phyloP scores from a whole-genome alignment of 2,329 filamentous ascomycete genomes.

The Ophiostoma tasmaniense region DNA sequence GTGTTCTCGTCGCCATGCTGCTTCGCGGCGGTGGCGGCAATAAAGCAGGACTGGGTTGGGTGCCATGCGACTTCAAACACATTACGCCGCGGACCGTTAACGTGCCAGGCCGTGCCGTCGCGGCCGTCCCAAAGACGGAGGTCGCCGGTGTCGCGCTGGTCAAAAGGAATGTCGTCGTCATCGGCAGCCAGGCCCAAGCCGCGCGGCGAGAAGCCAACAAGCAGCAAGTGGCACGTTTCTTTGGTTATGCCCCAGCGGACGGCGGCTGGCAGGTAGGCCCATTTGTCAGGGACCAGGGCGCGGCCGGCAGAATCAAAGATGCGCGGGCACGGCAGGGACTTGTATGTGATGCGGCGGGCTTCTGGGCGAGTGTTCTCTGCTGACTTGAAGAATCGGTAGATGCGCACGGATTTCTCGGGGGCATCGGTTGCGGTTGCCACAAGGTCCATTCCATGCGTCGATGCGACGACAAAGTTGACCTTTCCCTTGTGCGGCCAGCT shows the following conservation, averaged over 20 bases:
- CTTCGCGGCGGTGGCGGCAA: slow-evolving; percentile 49
- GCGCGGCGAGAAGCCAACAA: slow-evolving; percentile 56
- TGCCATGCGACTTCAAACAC: slow-evolving; percentile 60
- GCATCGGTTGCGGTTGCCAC: slow-evolving; percentile 55
- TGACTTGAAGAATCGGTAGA: slow-evolving; percentile 40
- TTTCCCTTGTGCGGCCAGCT: slow-evolving; percentile 51
- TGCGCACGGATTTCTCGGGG: slow-evolving; percentile 43
- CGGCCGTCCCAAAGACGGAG: slow-evolving; percentile 51
- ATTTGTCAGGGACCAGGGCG: slow-evolving; percentile 35
- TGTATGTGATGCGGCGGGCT: slow-evolving; percentile 31
- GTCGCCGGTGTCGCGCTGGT: slow-evolving; percentile 50
- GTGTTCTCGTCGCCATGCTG: slow-evolving; percentile 37
- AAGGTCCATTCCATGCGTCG: slow-evolving; percentile 37
- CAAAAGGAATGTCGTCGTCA: slow-evolving; percentile 50
- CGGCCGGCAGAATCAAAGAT: slow-evolving; percentile 27
- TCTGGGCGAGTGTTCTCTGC: slow-evolving; percentile 20
- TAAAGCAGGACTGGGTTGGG: slow-evolving; percentile 43
- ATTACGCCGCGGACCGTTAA: slow-evolving; percentile 47
- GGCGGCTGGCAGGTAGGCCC: slow-evolving; percentile 56
- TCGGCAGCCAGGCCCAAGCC: slow-evolving; percentile 36
- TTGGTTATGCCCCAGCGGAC: slow-evolving; percentile 50
- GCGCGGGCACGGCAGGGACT: slow-evolving; percentile 35
- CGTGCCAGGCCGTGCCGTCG: slow-evolving; percentile 35
- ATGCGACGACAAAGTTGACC: slow-evolving; percentile 55
- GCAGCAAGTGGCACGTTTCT: slow-evolving; percentile 41